Evolutionary conservation across 176 grass and related monocot genomes (phyloP).

Genomic region (Coix lacrymajobi): DNA sequence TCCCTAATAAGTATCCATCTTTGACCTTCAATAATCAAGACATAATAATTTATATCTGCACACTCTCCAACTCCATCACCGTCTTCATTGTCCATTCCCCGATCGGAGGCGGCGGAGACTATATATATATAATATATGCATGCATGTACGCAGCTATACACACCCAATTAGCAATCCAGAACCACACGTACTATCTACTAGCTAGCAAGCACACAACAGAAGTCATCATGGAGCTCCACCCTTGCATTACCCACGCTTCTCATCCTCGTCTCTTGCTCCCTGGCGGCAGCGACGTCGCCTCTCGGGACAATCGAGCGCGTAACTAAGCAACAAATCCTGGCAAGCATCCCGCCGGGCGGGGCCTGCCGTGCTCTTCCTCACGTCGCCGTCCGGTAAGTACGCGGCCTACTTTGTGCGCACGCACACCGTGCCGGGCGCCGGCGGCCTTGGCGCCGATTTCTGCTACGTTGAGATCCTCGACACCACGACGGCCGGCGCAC

Average conservation of each 20-base stretch:
- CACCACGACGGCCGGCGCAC: background rate
- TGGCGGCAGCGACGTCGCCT: background rate
- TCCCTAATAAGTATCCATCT: background rate
- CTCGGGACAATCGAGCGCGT: slow-evolving; percentile 50
- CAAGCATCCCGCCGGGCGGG: slow-evolving; percentile 41
- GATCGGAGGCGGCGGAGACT: background rate
- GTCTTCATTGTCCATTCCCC: background rate
- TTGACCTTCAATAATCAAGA: background rate
- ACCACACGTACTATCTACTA: background rate
- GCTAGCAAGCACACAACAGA: background rate
- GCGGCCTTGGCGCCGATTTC: slow-evolving; percentile 79
- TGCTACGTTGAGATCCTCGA: slow-evolving; percentile 69
- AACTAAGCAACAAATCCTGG: slow-evolving; percentile 81
- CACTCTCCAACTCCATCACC: background rate
- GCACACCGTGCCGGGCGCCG: slow-evolving; percentile 46
- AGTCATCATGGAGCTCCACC: slow-evolving; percentile 2
- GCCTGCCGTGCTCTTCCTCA: slow-evolving; percentile 47
- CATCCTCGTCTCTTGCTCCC: slow-evolving; percentile 9
- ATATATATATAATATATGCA: slow-evolving; percentile 9
- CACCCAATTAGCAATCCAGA: background rate
- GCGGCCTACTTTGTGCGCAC: slow-evolving; percentile 57
- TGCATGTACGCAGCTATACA: background rate
- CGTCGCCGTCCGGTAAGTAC: slow-evolving; percentile 66
- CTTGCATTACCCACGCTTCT: slow-evolving; percentile 14
- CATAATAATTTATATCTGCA: background rate